Evolutionary conservation across 306 rosid genomes (phyloP).

Genomic region (Alnus glutinosa): DNA sequence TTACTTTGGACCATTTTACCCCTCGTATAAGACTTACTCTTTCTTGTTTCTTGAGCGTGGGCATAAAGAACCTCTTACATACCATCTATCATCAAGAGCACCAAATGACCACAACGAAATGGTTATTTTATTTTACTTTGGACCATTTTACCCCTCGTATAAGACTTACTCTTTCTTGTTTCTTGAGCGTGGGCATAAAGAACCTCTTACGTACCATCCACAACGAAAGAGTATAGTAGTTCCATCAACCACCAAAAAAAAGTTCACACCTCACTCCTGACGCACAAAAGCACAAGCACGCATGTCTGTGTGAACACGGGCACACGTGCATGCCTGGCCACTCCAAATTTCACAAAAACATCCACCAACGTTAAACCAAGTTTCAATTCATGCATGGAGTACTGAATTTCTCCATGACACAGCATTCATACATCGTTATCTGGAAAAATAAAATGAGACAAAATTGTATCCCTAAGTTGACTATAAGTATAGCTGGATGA

Average conservation of each 20-base stretch:
- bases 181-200: no score
- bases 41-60: no score
- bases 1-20: no score
- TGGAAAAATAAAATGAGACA: not conserved
- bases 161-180: no score
- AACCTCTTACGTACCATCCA: not conserved
- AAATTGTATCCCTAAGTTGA: conserved; percentile 19
- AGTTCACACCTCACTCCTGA: not conserved
- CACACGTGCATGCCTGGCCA: not conserved
- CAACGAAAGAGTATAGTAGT: no score
- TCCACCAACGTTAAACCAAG: not conserved
- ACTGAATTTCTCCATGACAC: not conserved
- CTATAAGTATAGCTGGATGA: conserved; percentile 90
- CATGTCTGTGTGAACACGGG: not conserved
- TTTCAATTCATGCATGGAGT: not conserved
- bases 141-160: no score
- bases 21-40: no score
- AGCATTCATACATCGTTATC: conserved; percentile 4
- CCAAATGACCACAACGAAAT: not conserved
- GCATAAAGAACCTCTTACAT: no score
- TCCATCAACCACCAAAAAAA: not conserved
- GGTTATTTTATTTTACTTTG: no score
- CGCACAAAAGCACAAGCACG: not conserved
- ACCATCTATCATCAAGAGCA: not conserved
- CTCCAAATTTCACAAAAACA: not conserved